These are phyloP conservation scores for Diutina mesorugosa DNA, from an alignment of 1,139 yeast genomes.

Conservation along the genomic window DNA sequence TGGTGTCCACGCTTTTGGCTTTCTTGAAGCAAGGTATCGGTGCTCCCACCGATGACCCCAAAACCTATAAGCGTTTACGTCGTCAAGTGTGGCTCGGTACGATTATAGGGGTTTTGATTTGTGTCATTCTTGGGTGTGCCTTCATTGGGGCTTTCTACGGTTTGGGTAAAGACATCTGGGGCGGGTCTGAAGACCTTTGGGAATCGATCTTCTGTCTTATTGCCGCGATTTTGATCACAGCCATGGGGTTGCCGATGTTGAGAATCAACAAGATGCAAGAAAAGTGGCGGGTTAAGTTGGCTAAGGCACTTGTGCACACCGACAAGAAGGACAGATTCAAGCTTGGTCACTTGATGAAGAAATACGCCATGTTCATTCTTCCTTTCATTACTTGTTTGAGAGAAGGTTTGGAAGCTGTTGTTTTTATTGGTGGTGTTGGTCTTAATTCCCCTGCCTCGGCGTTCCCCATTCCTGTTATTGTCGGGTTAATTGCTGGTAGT, in stretches of 20 bases:
- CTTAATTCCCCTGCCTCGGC: slow-evolving; percentile 63
- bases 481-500: slow-evolving; percentile 66
- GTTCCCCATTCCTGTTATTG: slow-evolving; percentile 73
- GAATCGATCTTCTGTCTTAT: slow-evolving; percentile 80
- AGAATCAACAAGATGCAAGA: slow-evolving; percentile 83
- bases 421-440: slow-evolving; percentile 85
- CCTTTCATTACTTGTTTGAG: slow-evolving; percentile 78
- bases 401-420: slow-evolving; percentile 89
- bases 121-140: slow-evolving; percentile 70
- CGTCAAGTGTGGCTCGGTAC: slow-evolving; percentile 15
- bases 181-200: slow-evolving; percentile 80
- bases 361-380: slow-evolving; percentile 65
- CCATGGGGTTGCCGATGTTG: slow-evolving; percentile 89
- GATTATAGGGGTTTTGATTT: slow-evolving; percentile 52
- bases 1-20: slow-evolving; percentile 74
- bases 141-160: slow-evolving; percentile 78
- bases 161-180: slow-evolving; percentile 75
- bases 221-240: slow-evolving; percentile 71
- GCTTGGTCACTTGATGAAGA: slow-evolving; percentile 30
- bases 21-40: slow-evolving; percentile 74
- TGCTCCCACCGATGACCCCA: slow-evolving; percentile 49
- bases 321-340: not conserved
- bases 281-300: slow-evolving; percentile 86
- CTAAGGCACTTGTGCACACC: slow-evolving; percentile 47
- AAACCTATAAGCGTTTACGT: slow-evolving; percentile 56